Conservation (phyloP, 371 early-diverging fungal species). For the Lichtheimia ramosa region DNA sequence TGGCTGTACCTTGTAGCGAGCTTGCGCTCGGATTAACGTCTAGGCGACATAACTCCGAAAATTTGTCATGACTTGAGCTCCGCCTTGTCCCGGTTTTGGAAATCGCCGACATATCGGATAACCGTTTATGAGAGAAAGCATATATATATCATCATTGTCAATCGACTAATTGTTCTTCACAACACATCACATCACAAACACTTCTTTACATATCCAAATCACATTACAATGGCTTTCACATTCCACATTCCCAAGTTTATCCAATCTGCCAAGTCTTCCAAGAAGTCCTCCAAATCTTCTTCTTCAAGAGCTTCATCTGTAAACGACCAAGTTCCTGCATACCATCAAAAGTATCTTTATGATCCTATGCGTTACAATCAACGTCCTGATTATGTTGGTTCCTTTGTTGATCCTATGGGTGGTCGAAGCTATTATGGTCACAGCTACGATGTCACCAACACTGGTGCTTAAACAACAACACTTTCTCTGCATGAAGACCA, state of each 20-base stretch:
- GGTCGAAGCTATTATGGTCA: constrained; percentile 20
- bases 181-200: background rate
- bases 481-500: background rate
- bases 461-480: constrained; percentile 27
- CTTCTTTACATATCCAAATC: background rate
- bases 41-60: no score
- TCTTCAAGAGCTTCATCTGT: constrained; percentile 3
- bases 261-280: constrained; percentile 1
- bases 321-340: background rate
- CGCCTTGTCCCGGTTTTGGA: no score
- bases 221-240: constrained; percentile 1
- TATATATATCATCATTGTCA: constrained; percentile 1
- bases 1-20: no score
- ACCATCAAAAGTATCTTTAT: constrained; percentile 19
- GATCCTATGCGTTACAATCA: constrained; percentile 43
- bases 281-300: background rate
- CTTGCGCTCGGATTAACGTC: no score
- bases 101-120: constrained; percentile 7
- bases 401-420: constrained; percentile 46
- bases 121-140: constrained; percentile 8
- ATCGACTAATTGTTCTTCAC: background rate
- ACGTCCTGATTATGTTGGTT: constrained; percentile 35
- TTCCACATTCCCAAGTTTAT: constrained; percentile 1
- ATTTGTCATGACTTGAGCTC: no score
- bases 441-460: constrained; percentile 29